phyloP scores from a whole-genome alignment of 1,139 yeast genomes.

The Candida mesenterica region DNA sequence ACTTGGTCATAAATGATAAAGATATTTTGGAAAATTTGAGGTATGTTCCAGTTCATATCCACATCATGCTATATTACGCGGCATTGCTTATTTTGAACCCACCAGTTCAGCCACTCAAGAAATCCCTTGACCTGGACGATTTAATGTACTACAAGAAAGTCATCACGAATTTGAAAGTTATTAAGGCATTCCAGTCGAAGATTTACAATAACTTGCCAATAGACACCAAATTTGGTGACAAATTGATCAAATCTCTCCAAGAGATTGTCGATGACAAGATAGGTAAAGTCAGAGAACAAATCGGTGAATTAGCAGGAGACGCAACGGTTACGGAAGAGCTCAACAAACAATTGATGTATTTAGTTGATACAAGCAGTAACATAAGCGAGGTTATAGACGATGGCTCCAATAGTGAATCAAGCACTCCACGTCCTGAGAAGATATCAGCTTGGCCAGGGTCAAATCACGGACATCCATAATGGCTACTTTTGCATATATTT shows the following conservation, averaged over 20 bases:
- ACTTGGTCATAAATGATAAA: constrained; percentile 55
- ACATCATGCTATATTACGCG: constrained; percentile 69
- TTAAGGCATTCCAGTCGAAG: constrained; percentile 41
- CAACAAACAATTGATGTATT: constrained; percentile 17
- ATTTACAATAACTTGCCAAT: constrained; percentile 50
- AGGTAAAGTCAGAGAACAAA: constrained; percentile 12
- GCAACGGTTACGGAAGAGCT: constrained; percentile 14
- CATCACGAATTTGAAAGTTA: constrained; percentile 29
- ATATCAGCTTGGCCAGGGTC: constrained; percentile 71
- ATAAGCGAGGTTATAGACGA: constrained; percentile 22
- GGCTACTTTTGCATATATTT: too few species aligned
- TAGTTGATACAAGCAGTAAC: constrained; percentile 18
- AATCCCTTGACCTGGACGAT: constrained; percentile 16
- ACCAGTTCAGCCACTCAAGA: constrained; percentile 29
- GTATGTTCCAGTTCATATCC: constrained; percentile 70
- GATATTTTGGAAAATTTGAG: constrained; percentile 58
- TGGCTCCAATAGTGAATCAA: constrained; percentile 25
- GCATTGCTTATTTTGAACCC: constrained; percentile 57
- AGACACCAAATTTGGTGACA: constrained; percentile 52
- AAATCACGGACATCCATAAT: constrained; percentile 61
- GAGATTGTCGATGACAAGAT: constrained; percentile 43
- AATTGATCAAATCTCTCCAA: constrained; percentile 46
- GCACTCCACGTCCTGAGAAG: constrained; percentile 40
- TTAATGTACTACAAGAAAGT: constrained; percentile 20
- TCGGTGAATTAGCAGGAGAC: constrained; percentile 13